Evolutionary conservation across 2,329 filamentous ascomycete species (phyloP), one percentile per base, ranked within the genome.

Genomic region (Cadophora sp.): DNA sequence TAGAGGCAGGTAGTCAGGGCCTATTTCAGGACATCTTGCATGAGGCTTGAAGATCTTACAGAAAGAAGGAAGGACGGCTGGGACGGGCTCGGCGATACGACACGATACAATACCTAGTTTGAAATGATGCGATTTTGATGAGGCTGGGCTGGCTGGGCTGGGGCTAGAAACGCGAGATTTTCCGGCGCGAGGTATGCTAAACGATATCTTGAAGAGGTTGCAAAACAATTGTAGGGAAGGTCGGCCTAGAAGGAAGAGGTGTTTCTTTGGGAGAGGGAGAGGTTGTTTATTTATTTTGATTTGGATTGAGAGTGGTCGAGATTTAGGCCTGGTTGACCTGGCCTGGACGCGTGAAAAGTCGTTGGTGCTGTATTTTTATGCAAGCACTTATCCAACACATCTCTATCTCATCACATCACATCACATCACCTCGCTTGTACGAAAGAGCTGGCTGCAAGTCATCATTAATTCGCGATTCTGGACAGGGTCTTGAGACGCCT

Each of bases 281-380:
- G 27, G 50, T 33, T 53, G 50, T 53, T 53, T 53, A 53, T 33
- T 53, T 53, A 53, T 53, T 53, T 53, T 53, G 27, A 53, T 33
- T 39, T 39, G 36, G 14, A n/a, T 33, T 14, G 24, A 53, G 50
- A 53, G n/a, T 18, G 50, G 50, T 53, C 50, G 20, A 33, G 14
- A 33, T 14, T 9, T 9, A 16, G 47, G 47, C 27, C 47, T 24
- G 14, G 14, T 53, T 33, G 27, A 6, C 27, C 27, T 53, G 50
- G 50, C 16, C 50, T 33, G 24, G 50, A 53, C 50, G 50, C 50
- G 50, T 39, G 36, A 39, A 30, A 30, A 39, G 36, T 39, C n/a
- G 50, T 4, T 30, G 27, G 50, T 18, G 20, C n/a, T 20, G 20
- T 30, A n/a, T 53, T 50, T 50, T 53, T 53, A 53, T 53, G 50